These are phyloP conservation scores for Schizophyllum amplum DNA, from an alignment of 1,284 basidiomycete species.

Conservation along the genomic window DNA sequence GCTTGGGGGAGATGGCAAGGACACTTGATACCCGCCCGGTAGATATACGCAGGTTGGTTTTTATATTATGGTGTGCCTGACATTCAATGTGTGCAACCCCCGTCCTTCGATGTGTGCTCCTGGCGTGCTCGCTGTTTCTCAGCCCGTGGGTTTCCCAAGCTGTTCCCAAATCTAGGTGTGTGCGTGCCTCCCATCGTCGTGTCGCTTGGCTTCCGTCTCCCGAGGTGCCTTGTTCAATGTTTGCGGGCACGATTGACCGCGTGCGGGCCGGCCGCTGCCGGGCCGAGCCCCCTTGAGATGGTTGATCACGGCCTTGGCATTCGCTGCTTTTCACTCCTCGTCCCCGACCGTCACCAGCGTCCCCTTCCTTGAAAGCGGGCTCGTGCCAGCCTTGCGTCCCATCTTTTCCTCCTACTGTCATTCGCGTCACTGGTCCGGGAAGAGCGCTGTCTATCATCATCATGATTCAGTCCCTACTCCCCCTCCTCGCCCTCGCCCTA, in stretches of 20 bases:
- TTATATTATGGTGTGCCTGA: not conserved
- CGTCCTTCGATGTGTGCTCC: not conserved
- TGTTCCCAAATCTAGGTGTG: not conserved
- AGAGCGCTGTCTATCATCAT: no score
- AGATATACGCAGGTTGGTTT: not conserved
- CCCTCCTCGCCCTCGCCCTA: slow-evolving; percentile 4
- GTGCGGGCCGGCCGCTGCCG: no score
- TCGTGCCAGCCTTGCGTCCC: not conserved
- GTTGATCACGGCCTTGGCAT: no score
- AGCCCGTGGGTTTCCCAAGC: not conserved
- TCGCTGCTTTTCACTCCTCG: no score
- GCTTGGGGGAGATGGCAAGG: not conserved
- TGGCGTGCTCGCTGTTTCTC: not conserved
- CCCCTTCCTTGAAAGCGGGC: no score
- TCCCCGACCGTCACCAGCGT: no score
- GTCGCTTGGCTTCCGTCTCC: no score
- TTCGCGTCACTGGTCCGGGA: slow-evolving; percentile 1
- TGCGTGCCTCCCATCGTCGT: no score
- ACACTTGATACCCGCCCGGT: not conserved
- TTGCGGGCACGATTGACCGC: no score
- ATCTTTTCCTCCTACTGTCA: not conserved
- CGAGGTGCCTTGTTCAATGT: no score
- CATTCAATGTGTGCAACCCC: not conserved
- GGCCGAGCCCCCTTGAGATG: no score
- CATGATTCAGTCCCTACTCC: slow-evolving; percentile 2